These are phyloP conservation scores for Pistacia atlantica DNA, from an alignment of 345 rosid species.

Conservation along the genomic window DNA sequence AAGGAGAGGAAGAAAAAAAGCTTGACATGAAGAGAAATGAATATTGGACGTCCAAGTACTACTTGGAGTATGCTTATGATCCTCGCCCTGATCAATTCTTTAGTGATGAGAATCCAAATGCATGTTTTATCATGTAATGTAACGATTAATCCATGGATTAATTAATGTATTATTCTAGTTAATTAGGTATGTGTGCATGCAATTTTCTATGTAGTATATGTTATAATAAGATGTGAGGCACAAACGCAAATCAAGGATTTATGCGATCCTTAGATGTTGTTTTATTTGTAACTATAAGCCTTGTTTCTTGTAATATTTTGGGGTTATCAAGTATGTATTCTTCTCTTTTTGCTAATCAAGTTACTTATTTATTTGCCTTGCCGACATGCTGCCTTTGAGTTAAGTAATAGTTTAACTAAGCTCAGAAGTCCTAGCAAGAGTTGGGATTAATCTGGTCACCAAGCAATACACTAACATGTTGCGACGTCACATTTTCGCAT, in stretches of 20 bases:
- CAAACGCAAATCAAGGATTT: constrained; percentile 4
- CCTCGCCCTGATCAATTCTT: constrained; percentile 45
- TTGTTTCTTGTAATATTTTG: not conserved
- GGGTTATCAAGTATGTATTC: not conserved
- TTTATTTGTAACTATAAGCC: not conserved
- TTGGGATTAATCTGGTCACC: too few species aligned
- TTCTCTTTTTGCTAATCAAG: not conserved
- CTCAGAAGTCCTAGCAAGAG: too few species aligned
- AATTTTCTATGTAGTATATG: constrained; percentile 6
- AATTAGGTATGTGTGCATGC: not conserved
- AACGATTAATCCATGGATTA: too few species aligned
- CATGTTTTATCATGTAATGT: constrained; percentile 59
- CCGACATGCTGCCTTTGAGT: too few species aligned
- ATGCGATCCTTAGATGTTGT: not conserved
- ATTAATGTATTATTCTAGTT: not conserved
- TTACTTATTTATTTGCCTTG: not conserved
- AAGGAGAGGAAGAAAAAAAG: constrained; percentile 30
- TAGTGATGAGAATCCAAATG: constrained; percentile 78
- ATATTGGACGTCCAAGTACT: constrained; percentile 42
- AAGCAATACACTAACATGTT: too few species aligned
- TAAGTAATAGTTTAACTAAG: too few species aligned
- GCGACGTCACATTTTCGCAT: too few species aligned
- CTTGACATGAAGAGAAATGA: constrained; percentile 48
- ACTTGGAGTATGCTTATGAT: constrained; percentile 40
- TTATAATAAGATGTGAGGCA: constrained; percentile 11